phyloP scores from a whole-genome alignment of 352 stramenopile species.

The Globisporangium emineosum region DNA sequence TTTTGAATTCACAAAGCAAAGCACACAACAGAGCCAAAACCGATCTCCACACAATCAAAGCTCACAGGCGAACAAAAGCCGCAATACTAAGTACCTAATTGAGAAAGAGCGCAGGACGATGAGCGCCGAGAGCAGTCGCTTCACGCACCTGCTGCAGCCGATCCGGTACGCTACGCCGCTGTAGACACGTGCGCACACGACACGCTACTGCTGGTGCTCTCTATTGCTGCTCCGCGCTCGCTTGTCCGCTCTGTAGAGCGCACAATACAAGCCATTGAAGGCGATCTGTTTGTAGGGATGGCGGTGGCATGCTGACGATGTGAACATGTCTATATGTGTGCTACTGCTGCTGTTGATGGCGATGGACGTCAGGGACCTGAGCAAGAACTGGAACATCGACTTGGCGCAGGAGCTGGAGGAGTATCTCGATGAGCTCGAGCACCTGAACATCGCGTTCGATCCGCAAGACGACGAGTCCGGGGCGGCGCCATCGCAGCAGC shows the following conservation, averaged over 20 bases:
- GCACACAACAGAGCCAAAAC: background rate
- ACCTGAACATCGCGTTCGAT: conserved; percentile 68
- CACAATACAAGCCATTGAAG: background rate
- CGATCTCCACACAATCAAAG: background rate
- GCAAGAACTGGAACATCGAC: conserved; percentile 91
- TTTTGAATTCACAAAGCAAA: background rate
- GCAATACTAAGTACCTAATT: too few species aligned
- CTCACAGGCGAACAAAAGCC: too few species aligned
- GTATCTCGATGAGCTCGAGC: conserved; percentile 88
- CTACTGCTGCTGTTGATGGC: background rate
- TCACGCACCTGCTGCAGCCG: conserved; percentile 85
- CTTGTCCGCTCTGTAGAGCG: background rate
- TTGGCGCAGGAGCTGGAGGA: conserved; percentile 87
- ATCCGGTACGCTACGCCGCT: conserved; percentile 49
- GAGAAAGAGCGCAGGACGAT: background rate
- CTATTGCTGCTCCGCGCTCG: background rate
- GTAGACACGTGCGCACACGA: background rate
- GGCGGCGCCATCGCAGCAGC: conserved; percentile 8
- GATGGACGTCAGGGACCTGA: conserved; percentile 63
- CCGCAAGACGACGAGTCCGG: conserved; percentile 25
- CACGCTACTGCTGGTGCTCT: background rate
- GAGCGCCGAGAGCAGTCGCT: conserved; percentile 31
- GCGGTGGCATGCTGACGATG: background rate
- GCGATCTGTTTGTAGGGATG: background rate
- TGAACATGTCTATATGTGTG: background rate